Conservation (phyloP, 371 early-diverging fungal genomes). For the Lichtheimia hyalospora region DNA sequence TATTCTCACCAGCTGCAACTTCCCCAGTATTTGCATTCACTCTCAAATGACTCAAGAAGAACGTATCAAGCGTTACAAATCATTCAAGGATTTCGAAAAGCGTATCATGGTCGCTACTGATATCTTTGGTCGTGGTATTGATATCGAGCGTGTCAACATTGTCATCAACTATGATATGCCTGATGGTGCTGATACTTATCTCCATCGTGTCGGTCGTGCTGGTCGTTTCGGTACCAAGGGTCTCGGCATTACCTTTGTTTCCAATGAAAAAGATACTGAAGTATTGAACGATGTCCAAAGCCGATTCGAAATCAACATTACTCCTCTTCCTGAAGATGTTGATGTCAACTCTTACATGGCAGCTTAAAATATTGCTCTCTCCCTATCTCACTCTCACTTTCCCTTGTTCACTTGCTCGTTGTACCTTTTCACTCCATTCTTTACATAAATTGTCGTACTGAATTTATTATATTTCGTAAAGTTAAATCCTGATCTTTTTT, state of each 20-base stretch:
- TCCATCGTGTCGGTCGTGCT: constrained; percentile 99
- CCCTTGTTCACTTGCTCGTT: background rate
- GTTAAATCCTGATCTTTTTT: too few relatives aligned
- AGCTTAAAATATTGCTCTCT: constrained; percentile 2
- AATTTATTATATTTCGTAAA: too few relatives aligned
- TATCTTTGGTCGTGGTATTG: constrained; percentile 98
- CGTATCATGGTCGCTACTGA: constrained; percentile 99
- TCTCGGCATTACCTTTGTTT: constrained; percentile 96
- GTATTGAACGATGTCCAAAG: constrained; percentile 91
- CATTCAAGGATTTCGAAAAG: constrained; percentile 93
- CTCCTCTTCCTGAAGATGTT: constrained; percentile 85
- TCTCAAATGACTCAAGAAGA: constrained; percentile 88
- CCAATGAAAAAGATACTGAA: constrained; percentile 82
- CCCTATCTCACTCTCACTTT: background rate
- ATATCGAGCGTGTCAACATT: constrained; percentile 98
- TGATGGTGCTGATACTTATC: constrained; percentile 90
- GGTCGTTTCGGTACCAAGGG: constrained; percentile 99
- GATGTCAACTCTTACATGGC: constrained; percentile 75
- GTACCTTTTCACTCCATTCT: too few relatives aligned
- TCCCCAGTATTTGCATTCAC: constrained; percentile 96
- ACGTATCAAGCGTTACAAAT: constrained; percentile 89
- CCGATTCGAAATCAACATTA: constrained; percentile 95
- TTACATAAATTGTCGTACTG: too few relatives aligned
- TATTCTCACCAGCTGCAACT: constrained; percentile 85
- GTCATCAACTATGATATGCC: constrained; percentile 99